Percentiles rank a stretch among this genome's conserved stretches.
Conservation (phyloP, 805 yeast species). For the Starmerella ratchasimensis region DNA sequence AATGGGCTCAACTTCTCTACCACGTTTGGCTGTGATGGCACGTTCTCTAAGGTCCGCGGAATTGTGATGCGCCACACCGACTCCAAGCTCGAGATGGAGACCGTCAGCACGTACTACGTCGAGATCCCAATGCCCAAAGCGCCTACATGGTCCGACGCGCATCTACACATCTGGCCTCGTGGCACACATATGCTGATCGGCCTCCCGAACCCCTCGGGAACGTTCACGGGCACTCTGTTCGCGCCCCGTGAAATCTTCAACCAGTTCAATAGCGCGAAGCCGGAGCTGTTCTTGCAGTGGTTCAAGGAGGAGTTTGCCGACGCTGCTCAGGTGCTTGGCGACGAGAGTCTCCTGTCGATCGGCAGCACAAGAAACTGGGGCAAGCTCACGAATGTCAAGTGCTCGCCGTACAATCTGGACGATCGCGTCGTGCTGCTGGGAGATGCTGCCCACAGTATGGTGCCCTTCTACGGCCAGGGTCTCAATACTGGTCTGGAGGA, state of each 20-base stretch:
- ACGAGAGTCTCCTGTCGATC: conserved; percentile 36
- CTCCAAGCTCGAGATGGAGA: conserved; percentile 61
- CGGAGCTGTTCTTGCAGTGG: conserved; percentile 37
- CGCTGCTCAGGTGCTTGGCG: conserved; percentile 56
- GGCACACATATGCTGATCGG: conserved; percentile 80
- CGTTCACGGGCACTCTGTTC: conserved; percentile 81
- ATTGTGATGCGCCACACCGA: conserved; percentile 53
- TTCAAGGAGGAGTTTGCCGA: conserved; percentile 56
- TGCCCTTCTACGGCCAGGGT: conserved; percentile 96
- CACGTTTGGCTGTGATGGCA: conserved; percentile 76
- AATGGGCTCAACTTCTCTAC: conserved; percentile 23
- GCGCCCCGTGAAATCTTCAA: conserved; percentile 63
- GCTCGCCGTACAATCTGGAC: conserved; percentile 52
- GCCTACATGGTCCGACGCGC: conserved; percentile 34
- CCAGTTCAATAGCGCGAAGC: conserved; percentile 20
- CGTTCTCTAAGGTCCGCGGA: conserved; percentile 58
- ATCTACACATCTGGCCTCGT: conserved; percentile 89
- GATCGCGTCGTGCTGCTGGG: conserved; percentile 62
- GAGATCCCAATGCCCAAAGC: conserved; percentile 62
- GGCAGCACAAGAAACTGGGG: conserved; percentile 55
- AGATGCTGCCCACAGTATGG: conserved; percentile 95
- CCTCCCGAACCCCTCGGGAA: conserved; percentile 68
- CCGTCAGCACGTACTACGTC: conserved; percentile 69
- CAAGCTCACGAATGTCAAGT: conserved; percentile 57
- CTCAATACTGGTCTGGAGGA: conserved; percentile 96